These are phyloP conservation scores for Mycena galopus DNA, from an alignment of 768 basidiomycete species.

Conservation along the genomic window DNA sequence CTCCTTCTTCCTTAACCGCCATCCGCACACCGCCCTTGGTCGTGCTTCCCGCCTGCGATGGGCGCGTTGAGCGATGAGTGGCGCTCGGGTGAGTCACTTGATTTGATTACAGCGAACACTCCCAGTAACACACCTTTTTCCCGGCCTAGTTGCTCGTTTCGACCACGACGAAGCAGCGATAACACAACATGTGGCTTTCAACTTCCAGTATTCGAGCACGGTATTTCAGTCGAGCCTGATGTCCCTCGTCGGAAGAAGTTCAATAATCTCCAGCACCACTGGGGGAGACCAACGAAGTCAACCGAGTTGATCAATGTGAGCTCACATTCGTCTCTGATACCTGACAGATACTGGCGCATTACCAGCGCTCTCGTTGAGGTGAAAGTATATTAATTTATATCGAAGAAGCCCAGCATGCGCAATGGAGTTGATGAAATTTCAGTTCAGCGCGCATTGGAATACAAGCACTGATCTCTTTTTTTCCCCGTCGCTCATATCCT, in stretches of 20 bases:
- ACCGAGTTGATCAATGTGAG: neutral
- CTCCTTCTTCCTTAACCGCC: no score
- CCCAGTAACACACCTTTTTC: conserved; percentile 11
- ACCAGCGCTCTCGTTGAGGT: neutral
- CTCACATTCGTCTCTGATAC: neutral
- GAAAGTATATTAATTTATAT: neutral
- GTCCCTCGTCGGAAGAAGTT: conserved; percentile 1
- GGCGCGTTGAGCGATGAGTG: conserved; percentile 6
- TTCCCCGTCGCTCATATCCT: neutral
- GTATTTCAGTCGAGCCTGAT: conserved; percentile 4
- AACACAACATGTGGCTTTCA: neutral
- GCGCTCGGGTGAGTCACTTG: conserved; percentile 1
- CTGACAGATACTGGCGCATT: conserved; percentile 2
- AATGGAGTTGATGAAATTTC: neutral
- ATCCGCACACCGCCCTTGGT: neutral
- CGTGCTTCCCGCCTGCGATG: conserved; percentile 5
- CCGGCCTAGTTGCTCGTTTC: neutral
- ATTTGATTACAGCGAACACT: conserved; percentile 8
- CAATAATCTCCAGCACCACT: neutral
- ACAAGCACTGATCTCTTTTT: conserved; percentile 5
- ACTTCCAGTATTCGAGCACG: neutral
- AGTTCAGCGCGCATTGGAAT: neutral
- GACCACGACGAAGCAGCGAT: conserved; percentile 1
- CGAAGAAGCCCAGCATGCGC: neutral
- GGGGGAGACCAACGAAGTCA: conserved; percentile 2